Percentiles rank a stretch among this genome's conserved stretches.
Evolutionary conservation across 2,329 filamentous ascomycete genomes (phyloP).

Genomic region (Paramyrothecium roridum): DNA sequence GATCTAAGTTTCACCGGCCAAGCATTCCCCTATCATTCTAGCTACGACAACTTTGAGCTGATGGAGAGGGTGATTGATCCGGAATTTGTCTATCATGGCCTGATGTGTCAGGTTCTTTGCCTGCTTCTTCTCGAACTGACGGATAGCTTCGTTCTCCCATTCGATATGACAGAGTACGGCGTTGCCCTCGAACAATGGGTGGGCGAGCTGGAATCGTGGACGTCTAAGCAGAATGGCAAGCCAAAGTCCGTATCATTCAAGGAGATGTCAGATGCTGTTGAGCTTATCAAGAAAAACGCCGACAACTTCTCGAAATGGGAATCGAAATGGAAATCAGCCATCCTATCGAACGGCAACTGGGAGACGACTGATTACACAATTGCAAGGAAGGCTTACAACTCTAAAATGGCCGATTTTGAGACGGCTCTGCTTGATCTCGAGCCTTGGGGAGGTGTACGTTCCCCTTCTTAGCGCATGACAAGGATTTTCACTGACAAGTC

Average conservation of each 20-base stretch:
- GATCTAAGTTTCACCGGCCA: constrained; percentile 76
- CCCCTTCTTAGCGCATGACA: background rate
- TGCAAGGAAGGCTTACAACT: constrained; percentile 73
- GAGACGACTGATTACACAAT: constrained; percentile 68
- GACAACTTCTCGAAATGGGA: constrained; percentile 74
- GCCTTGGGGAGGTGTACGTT: constrained; percentile 68
- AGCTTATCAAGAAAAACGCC: constrained; percentile 47
- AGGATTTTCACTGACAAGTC: constrained; percentile 8
- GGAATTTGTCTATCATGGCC: constrained; percentile 74
- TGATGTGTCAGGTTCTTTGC: constrained; percentile 75
- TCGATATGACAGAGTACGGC: constrained; percentile 75
- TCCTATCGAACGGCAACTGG: constrained; percentile 70
- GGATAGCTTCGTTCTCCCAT: constrained; percentile 77
- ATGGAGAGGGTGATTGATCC: constrained; percentile 79
- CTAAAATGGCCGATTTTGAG: constrained; percentile 77
- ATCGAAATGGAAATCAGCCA: constrained; percentile 67
- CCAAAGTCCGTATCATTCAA: constrained; percentile 26
- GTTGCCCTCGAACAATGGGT: constrained; percentile 62
- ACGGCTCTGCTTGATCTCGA: constrained; percentile 76
- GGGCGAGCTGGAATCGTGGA: constrained; percentile 64
- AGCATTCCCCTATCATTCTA: constrained; percentile 71
- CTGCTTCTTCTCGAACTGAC: constrained; percentile 82
- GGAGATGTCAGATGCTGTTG: constrained; percentile 51
- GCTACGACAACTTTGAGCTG: constrained; percentile 88
- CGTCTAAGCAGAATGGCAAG: constrained; percentile 46